These are phyloP conservation scores for Parasitella parasitica DNA, from an alignment of 371 early-diverging fungal genomes.

Conservation along the genomic window DNA sequence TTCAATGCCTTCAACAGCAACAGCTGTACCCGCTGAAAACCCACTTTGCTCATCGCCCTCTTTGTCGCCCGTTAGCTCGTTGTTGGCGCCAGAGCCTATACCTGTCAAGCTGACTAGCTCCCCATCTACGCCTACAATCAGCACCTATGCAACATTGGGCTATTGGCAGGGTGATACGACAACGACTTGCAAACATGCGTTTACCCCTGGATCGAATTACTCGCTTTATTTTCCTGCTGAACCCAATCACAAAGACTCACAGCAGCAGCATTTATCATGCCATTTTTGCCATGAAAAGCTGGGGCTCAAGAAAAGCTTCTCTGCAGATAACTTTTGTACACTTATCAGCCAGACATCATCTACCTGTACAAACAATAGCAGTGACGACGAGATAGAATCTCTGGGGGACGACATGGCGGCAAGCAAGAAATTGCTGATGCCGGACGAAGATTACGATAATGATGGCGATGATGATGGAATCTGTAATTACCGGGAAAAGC, in stretches of 20 bases:
- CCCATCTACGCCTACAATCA: conserved; percentile 7
- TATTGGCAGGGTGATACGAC: neutral
- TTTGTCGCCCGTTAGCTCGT: neutral
- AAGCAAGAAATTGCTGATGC: neutral
- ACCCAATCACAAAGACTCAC: too few species aligned
- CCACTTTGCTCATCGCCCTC: too few species aligned
- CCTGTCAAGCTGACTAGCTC: conserved; percentile 1
- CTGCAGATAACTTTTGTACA: neutral
- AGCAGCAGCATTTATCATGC: neutral
- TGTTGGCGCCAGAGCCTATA: neutral
- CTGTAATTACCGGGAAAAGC: neutral
- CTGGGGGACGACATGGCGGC: neutral
- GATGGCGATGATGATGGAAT: neutral
- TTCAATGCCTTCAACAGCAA: neutral
- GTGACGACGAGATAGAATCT: neutral
- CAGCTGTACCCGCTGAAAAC: too few species aligned
- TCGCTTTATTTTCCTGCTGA: neutral
- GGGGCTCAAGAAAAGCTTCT: conserved; percentile 3
- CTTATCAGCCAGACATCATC: neutral
- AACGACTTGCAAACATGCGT: neutral
- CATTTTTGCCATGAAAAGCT: neutral
- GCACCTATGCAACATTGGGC: neutral
- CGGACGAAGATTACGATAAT: neutral
- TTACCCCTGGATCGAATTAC: neutral
- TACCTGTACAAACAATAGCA: neutral